Base-by-base conservation (phyloP, 2,329 filamentous ascomycete species). In the Fusarium aywerte region DNA sequence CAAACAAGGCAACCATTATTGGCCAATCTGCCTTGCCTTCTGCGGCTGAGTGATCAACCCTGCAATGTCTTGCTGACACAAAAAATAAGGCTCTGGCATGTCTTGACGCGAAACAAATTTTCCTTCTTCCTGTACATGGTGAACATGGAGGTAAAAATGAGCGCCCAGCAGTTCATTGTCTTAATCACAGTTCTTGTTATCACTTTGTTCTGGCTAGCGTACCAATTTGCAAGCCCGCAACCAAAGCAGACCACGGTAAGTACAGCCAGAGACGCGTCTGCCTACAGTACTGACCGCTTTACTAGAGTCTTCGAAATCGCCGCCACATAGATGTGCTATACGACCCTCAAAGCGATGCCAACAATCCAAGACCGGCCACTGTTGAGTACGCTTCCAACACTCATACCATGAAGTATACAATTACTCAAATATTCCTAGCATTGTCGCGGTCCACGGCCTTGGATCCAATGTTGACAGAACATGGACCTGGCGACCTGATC, bases 241-340 rank as follows among this genome's bases (percentile, higher is more conserved):
- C 2, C n/a, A 27, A 18, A 44, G 23, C n/a, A 7, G 12, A 20
- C 2, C 5, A 29, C n/a, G 16, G 25, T 44, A 20, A 13, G 25
- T 29, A 10, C 3, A 20, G 12, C 1, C 12, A 38, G 1, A 38
- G n/a, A 44, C 4, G 0, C 1, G 3, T 29, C 5, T 4, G n/a
- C 0, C 5, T 18, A 10, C n/a, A n/a, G 10, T 18, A 18, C n/a
- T 44, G 12, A 44, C 25, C 4, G 40, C n/a, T 29, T 29, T 13
- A 3, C n/a, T 7, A 44, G 40, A 20, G 7, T 8, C n/a, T 2
- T 7, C 12, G 25, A 2, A 20, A 44, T 11, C 25, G 25, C 2
- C 8, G 25, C 10, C n/a, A 12, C 3, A 29, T 44, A 8, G 40
- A 44, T 1, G 12, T 29, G 11, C 3, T 44, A 18, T 44, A 44